Evolutionary conservation across 257 asterid genomes (phyloP), one percentile per base, ranked within the genome.

Genomic region (Solanum sparsipilum): DNA sequence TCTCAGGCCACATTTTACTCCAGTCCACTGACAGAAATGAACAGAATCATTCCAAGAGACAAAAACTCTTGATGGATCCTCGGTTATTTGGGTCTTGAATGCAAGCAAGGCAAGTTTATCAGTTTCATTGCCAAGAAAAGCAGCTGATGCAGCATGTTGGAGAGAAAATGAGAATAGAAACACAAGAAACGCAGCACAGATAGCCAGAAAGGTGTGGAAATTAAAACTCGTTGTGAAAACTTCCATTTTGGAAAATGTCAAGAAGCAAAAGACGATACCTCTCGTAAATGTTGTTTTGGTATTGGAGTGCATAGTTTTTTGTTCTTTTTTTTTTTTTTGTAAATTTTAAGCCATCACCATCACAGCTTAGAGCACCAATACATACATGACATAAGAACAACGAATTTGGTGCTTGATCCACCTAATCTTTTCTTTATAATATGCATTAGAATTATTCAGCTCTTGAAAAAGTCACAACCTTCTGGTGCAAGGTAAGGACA

Each of bases 1-100:
- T 58, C 60, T 32, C 9, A 2, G 41, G 86, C 89, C 88, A 82
- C 94, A 93, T 35, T n/a, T 56, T 38, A 93, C 92, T n/a, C 95
- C 94, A 56, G 88, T 88, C 96, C 95, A 94, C 67, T 56, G 65
- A 91, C 94, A 91, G 48, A 58, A 56, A 92, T 83, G 86, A 52
- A 74, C 76, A n/a, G 92, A 74, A 6, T 88, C 79, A 20, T 93
- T 91, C 95, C 93, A 93, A 27, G 91, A 89, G 87, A 10, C 87
- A 27, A 91, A 39, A 72, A 89, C 87, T 67, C 90, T 83, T 13
- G 41, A 85, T 29, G 94, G 96, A 52, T 93, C 95, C 38, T 88
- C 90, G 9, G 72, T 90, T 86, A 94, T 89, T 82, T 63, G 75
- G 72, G 92, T 88, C 87, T 92, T 94, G 92, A 94, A 91, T 21